Percentiles rank a stretch among this genome's conserved stretches.
Conservation (phyloP, 495 filamentous ascomycete species). For the Hypoxylon crocopeplum region DNA sequence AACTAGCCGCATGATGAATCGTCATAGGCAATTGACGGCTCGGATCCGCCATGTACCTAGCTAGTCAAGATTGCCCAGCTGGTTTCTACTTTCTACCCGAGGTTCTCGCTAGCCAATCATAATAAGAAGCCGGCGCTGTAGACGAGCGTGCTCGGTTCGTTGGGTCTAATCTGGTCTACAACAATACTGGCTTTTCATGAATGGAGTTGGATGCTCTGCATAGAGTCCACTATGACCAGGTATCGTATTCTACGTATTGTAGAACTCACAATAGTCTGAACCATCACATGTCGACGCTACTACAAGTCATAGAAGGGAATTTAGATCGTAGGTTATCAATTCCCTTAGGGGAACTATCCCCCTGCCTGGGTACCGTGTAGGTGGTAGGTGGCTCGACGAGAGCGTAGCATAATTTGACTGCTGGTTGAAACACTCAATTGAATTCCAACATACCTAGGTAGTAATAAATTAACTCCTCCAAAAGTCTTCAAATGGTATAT, state of each 20-base stretch:
- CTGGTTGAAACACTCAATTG: too few species aligned
- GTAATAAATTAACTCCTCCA: conserved; percentile 18
- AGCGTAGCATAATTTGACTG: too few species aligned
- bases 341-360: too few species aligned
- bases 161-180: conserved; percentile 7
- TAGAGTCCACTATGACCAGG: too few species aligned
- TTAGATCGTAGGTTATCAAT: too few species aligned
- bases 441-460: too few species aligned
- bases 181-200: too few species aligned
- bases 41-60: too few species aligned
- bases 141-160: background rate
- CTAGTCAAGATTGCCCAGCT: too few species aligned
- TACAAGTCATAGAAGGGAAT: too few species aligned
- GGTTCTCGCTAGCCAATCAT: conserved; percentile 17
- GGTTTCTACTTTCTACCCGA: conserved; percentile 20
- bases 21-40: conserved; percentile 11
- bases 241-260: background rate
- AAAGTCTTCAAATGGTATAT: conserved; percentile 31
- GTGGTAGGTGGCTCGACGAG: too few species aligned
- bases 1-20: background rate
- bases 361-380: background rate
- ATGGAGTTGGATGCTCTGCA: too few species aligned
- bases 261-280: background rate
- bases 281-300: background rate
- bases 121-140: background rate